Evolutionary conservation across 305 asterid species (phyloP), one percentile per base, ranked within the genome.

Genomic region (Andrographis paniculata): DNA sequence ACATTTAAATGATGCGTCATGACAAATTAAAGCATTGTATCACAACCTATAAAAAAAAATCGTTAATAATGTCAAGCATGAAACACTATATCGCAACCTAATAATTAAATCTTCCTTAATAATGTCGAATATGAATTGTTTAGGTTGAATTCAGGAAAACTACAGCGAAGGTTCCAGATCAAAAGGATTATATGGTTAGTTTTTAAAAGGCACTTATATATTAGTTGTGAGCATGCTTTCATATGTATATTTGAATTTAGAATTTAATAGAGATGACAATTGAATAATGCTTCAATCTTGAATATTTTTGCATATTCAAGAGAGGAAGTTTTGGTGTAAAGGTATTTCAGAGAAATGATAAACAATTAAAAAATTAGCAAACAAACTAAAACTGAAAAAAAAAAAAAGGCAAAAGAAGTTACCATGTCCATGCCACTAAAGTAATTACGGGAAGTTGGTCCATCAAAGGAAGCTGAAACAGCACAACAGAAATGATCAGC

Each of bases 391-490:
- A 6, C 10, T 27, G 33, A 6, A 27, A 16, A n/a, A 11, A 1
- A 11, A 35, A 11, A 35, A 35, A 12, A 35, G 40, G 16, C 33
- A 1, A 35, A 13, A 42, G 46, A n/a, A 46, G 22, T 73, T 75
- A 82, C 96, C 92, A 72, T 61, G 60, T 66, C 67, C 68, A 72
- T 63, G 55, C 61, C 75, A 52, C 42, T 56, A 52, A 56, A 67
- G 69, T 62, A 68, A 46, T 70, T 51, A 40, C 59, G 73, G 46
- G 81, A 45, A 14, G 72, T 67, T 31, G 58, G 58, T 44, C 70
- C 87, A 52, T 65, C 83, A 57, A 58, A 68, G 52, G 68, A 67
- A 68, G 63, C 92, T 79, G 94, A 53, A 41, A 65, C 46, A 61
- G 53, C 42, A 55, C 47, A 58, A 58, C 54, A 50, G 31, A 59